phyloP scores from a whole-genome alignment of 2,329 filamentous ascomycete species.

The Trichoderma gracile region DNA sequence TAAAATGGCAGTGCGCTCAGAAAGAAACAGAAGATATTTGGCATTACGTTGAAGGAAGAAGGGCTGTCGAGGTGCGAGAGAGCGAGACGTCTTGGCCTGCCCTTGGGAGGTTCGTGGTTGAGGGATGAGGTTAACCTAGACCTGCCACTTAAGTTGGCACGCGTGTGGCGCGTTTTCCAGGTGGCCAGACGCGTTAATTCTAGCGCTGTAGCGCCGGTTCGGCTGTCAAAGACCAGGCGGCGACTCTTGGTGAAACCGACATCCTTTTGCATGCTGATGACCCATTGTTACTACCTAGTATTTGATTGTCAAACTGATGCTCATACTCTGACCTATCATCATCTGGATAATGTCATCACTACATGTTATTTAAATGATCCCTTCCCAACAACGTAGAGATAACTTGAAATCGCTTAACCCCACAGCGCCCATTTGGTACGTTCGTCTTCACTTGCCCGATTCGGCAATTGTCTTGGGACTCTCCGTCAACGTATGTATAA shows the following conservation, averaged over 20 bases:
- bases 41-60: slow-evolving; percentile 10
- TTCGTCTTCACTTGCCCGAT: slow-evolving; percentile 1
- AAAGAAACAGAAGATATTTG: not conserved
- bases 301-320: too few species aligned
- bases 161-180: slow-evolving; percentile 22
- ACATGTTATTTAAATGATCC: too few species aligned
- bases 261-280: too few species aligned
- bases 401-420: too few species aligned
- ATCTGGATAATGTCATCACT: too few species aligned
- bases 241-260: too few species aligned
- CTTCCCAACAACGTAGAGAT: too few species aligned
- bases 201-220: slow-evolving; percentile 10
- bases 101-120: slow-evolving; percentile 5
- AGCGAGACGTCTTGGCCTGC: not conserved
- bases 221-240: too few species aligned
- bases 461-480: not conserved
- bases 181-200: slow-evolving; percentile 19
- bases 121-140: slow-evolving; percentile 12
- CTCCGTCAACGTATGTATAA: not conserved
- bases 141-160: slow-evolving; percentile 20
- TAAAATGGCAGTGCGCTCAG: not conserved
- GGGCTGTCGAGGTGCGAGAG: not conserved
- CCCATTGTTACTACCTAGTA: too few species aligned
- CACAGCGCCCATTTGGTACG: not conserved
- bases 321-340: too few species aligned